Percentiles rank a stretch among this genome's conserved stretches.
These are phyloP conservation scores for Sphagnum magellanicum DNA, from an alignment of 228 moss, liverwort and hornwort species.

Conservation along the genomic window DNA sequence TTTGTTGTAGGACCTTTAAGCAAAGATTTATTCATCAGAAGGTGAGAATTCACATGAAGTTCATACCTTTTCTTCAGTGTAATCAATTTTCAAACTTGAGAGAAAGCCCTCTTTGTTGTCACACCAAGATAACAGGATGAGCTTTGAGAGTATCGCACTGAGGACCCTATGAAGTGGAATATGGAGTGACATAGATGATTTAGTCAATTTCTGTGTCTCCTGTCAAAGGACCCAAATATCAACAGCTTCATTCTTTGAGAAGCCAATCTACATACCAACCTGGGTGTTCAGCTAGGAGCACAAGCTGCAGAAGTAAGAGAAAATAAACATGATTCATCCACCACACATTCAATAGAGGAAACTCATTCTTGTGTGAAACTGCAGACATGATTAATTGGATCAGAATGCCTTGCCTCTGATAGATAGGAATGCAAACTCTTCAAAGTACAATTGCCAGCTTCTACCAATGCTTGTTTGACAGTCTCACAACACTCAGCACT, in stretches of 20 bases:
- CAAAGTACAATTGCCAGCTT: slow-evolving; percentile 52
- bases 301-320: not conserved
- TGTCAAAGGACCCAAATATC: not conserved
- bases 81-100: slow-evolving; percentile 30
- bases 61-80: slow-evolving; percentile 55
- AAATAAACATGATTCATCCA: not conserved
- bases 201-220: not conserved
- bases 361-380: slow-evolving; percentile 1
- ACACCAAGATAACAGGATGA: slow-evolving; percentile 58
- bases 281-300: no score
- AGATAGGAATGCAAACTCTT: slow-evolving; percentile 45
- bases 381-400: not conserved
- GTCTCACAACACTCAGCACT: slow-evolving; percentile 26
- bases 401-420: slow-evolving; percentile 29
- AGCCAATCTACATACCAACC: not conserved
- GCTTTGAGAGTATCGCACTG: slow-evolving; percentile 67
- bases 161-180: slow-evolving; percentile 84
- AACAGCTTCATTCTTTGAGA: not conserved
- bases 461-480: slow-evolving; percentile 43
- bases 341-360: not conserved
- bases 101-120: slow-evolving; percentile 47
- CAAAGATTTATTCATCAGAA: not conserved
- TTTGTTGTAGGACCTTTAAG: not conserved
- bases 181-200: slow-evolving; percentile 50
- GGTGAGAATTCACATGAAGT: not conserved